phyloP scores from a whole-genome alignment of 116 monocot genomes.

The Cymodocea nodosa region DNA sequence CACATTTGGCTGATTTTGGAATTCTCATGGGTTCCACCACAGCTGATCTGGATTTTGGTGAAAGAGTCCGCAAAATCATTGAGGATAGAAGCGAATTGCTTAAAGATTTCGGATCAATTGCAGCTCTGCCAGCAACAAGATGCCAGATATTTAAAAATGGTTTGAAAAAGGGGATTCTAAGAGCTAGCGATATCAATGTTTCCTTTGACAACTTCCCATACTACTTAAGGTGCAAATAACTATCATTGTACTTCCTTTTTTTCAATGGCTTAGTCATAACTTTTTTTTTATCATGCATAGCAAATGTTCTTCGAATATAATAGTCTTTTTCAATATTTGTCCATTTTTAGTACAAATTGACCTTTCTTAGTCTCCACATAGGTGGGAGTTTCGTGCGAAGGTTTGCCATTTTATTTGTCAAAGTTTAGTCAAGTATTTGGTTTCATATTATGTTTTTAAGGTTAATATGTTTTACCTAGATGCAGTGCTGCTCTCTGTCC shows the following conservation, averaged over 20 bases:
- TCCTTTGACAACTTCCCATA: conserved; percentile 86
- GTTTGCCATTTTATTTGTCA: no score
- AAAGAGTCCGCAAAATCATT: conserved; percentile 33
- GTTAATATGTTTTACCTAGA: no score
- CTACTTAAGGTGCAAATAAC: conserved; percentile 48
- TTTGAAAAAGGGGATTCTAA: conserved; percentile 60
- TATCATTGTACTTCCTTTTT: not conserved
- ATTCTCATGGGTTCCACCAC: conserved; percentile 28
- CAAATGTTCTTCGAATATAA: no score
- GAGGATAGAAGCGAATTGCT: conserved; percentile 45
- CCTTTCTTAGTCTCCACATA: no score
- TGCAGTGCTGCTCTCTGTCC: no score
- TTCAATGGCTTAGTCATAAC: no score
- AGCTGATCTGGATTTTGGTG: conserved; percentile 47
- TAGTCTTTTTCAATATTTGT: no score
- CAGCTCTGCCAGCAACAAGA: conserved; percentile 26
- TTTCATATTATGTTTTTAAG: no score
- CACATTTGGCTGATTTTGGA: conserved; percentile 7
- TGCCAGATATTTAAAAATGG: conserved; percentile 54
- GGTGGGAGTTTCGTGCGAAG: no score
- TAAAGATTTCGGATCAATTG: conserved; percentile 27
- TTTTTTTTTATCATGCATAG: no score
- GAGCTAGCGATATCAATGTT: conserved; percentile 45
- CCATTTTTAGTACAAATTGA: no score
- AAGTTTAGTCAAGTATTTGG: no score